Evolutionary conservation across 2,329 filamentous ascomycete genomes (phyloP).

Genomic region (Botrytis paeoniae): DNA sequence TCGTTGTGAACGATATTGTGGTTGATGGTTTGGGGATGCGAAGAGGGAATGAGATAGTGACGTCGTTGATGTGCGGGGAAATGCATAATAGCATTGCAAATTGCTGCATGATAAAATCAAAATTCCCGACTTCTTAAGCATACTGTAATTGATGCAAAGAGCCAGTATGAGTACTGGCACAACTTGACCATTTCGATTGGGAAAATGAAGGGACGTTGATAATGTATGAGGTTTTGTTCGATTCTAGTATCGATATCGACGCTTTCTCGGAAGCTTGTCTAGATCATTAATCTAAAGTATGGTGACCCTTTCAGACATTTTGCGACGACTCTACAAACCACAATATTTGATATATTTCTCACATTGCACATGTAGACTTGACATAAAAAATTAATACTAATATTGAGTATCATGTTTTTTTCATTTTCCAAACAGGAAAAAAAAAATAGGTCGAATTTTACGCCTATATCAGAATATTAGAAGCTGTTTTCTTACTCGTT

Average conservation of each 20-base stretch:
- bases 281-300: constrained; percentile 1
- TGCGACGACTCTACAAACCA: neutral
- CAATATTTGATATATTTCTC: neutral
- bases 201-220: neutral
- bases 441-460: neutral
- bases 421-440: no score
- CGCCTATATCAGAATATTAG: neutral
- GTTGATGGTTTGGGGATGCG: neutral
- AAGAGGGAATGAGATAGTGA: constrained; percentile 29
- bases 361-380: neutral
- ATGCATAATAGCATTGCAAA: constrained; percentile 36
- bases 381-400: no score
- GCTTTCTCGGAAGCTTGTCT: constrained; percentile 2
- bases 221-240: neutral
- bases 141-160: constrained; percentile 27
- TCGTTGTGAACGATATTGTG: constrained; percentile 25
- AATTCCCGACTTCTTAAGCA: constrained; percentile 46
- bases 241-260: neutral
- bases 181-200: neutral
- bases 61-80: constrained; percentile 37
- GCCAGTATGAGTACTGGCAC: constrained; percentile 6
- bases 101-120: constrained; percentile 40
- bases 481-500: neutral
- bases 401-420: no score
- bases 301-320: no score